Evolutionary conservation across 2,329 filamentous ascomycete species (phyloP), one percentile per base, ranked within the genome.

Genomic region (Ophiostoma sp.): DNA sequence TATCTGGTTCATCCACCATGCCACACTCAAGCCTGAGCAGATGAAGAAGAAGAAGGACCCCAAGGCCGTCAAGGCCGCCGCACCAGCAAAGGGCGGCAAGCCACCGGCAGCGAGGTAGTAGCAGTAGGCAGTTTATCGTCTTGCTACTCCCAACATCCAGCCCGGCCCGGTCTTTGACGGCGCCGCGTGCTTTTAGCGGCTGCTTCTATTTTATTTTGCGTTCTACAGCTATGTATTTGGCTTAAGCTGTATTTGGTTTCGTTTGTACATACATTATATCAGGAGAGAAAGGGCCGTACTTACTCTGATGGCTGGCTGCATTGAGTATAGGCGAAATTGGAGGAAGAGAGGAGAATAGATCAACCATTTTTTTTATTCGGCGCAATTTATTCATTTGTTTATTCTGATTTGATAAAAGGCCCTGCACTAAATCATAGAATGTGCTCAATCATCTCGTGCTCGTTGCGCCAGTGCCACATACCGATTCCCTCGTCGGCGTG

Each of bases 1-100:
- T 67, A 77, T 85, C 69, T 87, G 83, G 83, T 87, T 82, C 78
- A 88, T 88, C 75, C 85, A 87, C 78, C 83, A 80, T 75, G 85
- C 85, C 71, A 88, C 86, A 27, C 73, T 86, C 79, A 88, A 88
- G 80, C 86, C 86, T 20, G 84, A 86, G 75, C 86, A 88, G 77
- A 84, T 80, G 76, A 85, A 84, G 77, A 83, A 83, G 75, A 85
- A 85, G 78, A 27, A 57, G 31, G 20, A 39, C 1, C 27, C 60
- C 60, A 79, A 81, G 68, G 73, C 71, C 36, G 84, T 84, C 77
- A 79, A 81, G 68, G 65, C 23, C 23, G 65, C 36, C 4, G 35
- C 62, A 39, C 62, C 62, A 65, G 84, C 84, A 77, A 80, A 81
- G 68, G 65, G 65, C 65, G 65, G 36, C 36, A 76, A 76, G 68